Conservation (phyloP, 2,329 filamentous ascomycete species). For the Aotearoamyces nothofagi region DNA sequence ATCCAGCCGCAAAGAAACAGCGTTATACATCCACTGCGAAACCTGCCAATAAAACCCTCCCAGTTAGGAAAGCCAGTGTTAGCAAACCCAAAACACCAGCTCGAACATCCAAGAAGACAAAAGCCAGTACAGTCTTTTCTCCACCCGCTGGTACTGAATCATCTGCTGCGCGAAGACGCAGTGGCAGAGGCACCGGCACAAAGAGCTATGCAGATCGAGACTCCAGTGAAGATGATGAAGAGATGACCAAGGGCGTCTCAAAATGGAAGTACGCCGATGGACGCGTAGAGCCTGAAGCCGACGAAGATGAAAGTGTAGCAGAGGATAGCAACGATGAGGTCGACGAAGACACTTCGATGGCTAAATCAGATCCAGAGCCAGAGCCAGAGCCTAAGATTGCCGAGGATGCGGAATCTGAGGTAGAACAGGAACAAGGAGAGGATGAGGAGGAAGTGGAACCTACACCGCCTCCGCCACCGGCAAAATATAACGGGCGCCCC, state of each 20-base stretch:
- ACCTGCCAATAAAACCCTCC: conserved; percentile 6
- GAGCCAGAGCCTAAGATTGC: conserved; percentile 3
- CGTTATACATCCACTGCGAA: conserved; percentile 6
- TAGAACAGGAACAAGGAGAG: conserved; percentile 3
- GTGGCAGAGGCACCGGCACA: conserved; percentile 22
- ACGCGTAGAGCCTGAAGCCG: conserved; percentile 22
- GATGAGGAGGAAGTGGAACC: conserved; percentile 5
- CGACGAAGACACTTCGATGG: conserved; percentile 14
- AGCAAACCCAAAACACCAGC: conserved; percentile 14
- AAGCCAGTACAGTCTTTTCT: conserved; percentile 3
- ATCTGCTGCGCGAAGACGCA: conserved; percentile 18
- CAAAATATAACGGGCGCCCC: conserved; percentile 1
- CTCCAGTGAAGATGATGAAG: conserved; percentile 25
- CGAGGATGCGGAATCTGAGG: conserved; percentile 1
- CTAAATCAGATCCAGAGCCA: conserved; percentile 6
- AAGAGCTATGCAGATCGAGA: conserved; percentile 22
- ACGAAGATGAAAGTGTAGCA: conserved; percentile 22
- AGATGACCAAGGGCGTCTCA: conserved; percentile 21
- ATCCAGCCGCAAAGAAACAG: conserved; percentile 10
- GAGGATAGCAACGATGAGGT: conserved; percentile 14
- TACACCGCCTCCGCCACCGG: conserved; percentile 4
- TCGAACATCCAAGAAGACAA: conserved; percentile 13
- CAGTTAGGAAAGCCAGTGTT: conserved; percentile 15
- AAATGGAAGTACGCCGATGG: conserved; percentile 23
- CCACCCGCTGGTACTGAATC: conserved; percentile 7